Base-by-base conservation (phyloP, 2,329 filamentous ascomycete species). In the Stachybotrys echinatus region DNA sequence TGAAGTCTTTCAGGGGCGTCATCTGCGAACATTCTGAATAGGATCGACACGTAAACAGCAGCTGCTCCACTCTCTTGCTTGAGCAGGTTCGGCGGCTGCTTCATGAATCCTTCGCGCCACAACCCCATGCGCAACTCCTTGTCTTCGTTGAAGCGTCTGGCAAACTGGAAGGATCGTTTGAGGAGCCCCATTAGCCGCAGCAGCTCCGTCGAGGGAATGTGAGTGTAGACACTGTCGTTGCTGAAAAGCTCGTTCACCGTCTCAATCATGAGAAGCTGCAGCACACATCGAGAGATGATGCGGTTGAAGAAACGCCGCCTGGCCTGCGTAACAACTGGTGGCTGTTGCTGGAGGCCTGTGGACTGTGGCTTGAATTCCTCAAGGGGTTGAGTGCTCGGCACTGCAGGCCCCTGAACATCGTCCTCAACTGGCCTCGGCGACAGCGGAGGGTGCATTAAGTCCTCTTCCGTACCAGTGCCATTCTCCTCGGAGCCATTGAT, bases 81-180 rank as follows among this genome's bases (percentile, higher is more conserved):
- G 23, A 99, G 80, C 12, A 99, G 77, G 62, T 99, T 99, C 3
- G 94, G 94, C 17, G 94, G 92, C 65, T 99, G 94, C 72, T 95
- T 96, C 94, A 99, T 99, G 77, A 99, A 99, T 1, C 95, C 94
- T 67, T 99, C 94, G 47, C 91, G 81, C 90, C 95, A 99, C 18
- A 99, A 77, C 18, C 89, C 84, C 79, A 95, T 95, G 43, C 94
- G 85, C 37, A 99, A 76, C 58, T 97, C 94, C 70, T 96, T 95
- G 71, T 99, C 92, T 55, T 91, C 90, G 68, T 99, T 99, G 77
- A 99, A 99, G 60, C 87, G 88, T 63, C 95, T 92, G 42, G 95
- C 94, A 59, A 99, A 99, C 52, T 95, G 84, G 71, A 96, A 99
- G 23, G 88, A 94, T 65, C 95, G 94, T 72, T 99, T 99, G 23